These are phyloP conservation scores for Lineolata rhizophorae DNA, from an alignment of 495 filamentous ascomycete genomes.

Conservation along the genomic window DNA sequence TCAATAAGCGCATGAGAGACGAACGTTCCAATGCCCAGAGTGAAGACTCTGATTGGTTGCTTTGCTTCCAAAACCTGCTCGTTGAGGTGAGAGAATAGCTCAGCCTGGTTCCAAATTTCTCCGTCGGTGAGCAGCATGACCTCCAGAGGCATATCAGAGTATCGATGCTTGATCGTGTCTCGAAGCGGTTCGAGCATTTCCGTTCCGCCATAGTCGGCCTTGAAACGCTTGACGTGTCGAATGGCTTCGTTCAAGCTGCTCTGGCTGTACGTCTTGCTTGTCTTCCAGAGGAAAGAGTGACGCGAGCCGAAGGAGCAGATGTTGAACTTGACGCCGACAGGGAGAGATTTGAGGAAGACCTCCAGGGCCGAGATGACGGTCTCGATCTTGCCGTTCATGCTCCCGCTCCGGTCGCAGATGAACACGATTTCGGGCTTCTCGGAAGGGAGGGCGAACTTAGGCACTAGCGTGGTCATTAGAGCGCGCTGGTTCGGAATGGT, in stretches of 20 bases:
- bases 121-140: conserved; percentile 51
- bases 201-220: conserved; percentile 41
- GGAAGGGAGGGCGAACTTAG: conserved; percentile 34
- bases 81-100: conserved; percentile 33
- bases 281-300: conserved; percentile 34
- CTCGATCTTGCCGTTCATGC: conserved; percentile 31
- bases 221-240: conserved; percentile 24
- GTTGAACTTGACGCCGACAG: conserved; percentile 46
- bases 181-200: conserved; percentile 35
- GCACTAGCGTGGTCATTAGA: conserved; percentile 44
- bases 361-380: conserved; percentile 34
- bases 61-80: conserved; percentile 23
- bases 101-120: conserved; percentile 35
- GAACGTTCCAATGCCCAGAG: conserved; percentile 38
- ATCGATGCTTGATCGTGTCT: conserved; percentile 27
- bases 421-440: conserved; percentile 44
- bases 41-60: conserved; percentile 37
- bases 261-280: conserved; percentile 31
- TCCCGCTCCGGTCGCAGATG: conserved; percentile 44
- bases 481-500: conserved; percentile 36
- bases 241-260: conserved; percentile 28
- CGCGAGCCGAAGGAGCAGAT: conserved; percentile 45
- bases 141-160: conserved; percentile 31
- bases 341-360: conserved; percentile 50
- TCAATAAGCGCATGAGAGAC: conserved; percentile 45